Conservation (phyloP, 192 early-diverging fungal genomes). For the Nowakowskiella sp. region DNA sequence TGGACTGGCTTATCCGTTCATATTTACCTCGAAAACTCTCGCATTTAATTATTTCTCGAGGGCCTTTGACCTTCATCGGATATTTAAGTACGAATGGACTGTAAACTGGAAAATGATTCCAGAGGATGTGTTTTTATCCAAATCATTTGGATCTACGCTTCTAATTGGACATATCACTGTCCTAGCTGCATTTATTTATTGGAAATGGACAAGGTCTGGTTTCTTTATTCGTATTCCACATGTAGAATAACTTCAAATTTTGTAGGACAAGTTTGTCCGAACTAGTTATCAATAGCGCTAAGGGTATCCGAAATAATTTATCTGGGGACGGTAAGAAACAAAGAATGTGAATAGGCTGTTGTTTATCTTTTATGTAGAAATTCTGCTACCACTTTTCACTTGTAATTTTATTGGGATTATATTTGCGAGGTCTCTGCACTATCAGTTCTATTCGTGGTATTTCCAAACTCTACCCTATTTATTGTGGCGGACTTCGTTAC, state of each 20-base stretch:
- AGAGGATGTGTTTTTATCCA: conserved; percentile 58
- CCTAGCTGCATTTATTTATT: conserved; percentile 45
- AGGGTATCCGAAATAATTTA: too few species aligned
- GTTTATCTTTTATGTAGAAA: conserved; percentile 38
- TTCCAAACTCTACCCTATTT: conserved; percentile 76
- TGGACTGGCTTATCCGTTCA: conserved; percentile 56
- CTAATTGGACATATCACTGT: conserved; percentile 53
- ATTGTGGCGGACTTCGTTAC: conserved; percentile 43
- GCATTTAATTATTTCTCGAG: conserved; percentile 54
- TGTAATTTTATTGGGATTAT: conserved; percentile 85
- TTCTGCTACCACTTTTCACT: conserved; percentile 65
- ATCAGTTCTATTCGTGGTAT: conserved; percentile 98
- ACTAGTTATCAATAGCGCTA: too few species aligned
- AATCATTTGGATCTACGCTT: conserved; percentile 47
- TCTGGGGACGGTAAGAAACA: too few species aligned
- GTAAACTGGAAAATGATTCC: conserved; percentile 90
- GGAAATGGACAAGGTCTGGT: conserved; percentile 19
- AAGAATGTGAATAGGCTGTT: too few species aligned
- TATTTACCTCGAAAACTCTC: conserved; percentile 11
- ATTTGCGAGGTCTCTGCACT: conserved; percentile 84
- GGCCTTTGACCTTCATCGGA: conserved; percentile 82
- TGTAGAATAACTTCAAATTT: conserved; percentile 3
- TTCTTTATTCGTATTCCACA: background rate
- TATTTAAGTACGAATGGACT: conserved; percentile 87
- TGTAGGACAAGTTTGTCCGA: background rate